Evolutionary conservation across 768 basidiomycete species (phyloP), one percentile per base, ranked within the genome.

Genomic region (Calvatia gigantea): DNA sequence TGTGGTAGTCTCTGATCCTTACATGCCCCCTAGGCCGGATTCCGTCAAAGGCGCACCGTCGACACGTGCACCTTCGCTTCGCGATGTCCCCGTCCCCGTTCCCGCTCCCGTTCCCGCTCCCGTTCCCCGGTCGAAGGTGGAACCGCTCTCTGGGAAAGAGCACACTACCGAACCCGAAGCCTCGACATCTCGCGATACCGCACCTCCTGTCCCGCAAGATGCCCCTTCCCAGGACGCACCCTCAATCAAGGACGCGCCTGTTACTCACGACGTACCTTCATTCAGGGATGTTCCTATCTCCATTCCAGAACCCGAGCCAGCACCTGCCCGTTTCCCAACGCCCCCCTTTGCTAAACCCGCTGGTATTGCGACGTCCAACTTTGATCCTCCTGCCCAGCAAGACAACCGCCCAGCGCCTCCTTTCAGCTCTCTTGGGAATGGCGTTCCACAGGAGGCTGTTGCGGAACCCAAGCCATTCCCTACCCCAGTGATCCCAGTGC

Each of bases 1-100:
- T 28, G 57, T 63, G 29, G 48, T 64, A 1, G 67, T 70, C 29
- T 25, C 37, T 4, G 72, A 76, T 47, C 71, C 74, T 1, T 70
- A 61, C 32, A 54, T 64, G 4, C 37, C 55, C 51, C 37, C 28
- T 61, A 62, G 38, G 41, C 33, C 61, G 21, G 58, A 61, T 15
- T 58, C 65, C 9, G 57, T 51, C n/a, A 54, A 59, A 9, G 64
- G 51, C 27, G 52, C 60, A 35, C 60, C 51, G 25, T 38, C 60
- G 14, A 31, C 52, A 38, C 37, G 46, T 2, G 49, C 57, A 49
- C 53, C 62, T 29, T 45, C 58, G 15, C 42, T 58, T 21, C 39
- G 43, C 12, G 59, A 53, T 6, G 42, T 51, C n/a, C n/a, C n/a
- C n/a, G n/a, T n/a, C n/a, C n/a, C n/a, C n/a, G n/a, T n/a, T n/a